Conservation (phyloP, 768 basidiomycete species). For the Coprinellus micaceus region DNA sequence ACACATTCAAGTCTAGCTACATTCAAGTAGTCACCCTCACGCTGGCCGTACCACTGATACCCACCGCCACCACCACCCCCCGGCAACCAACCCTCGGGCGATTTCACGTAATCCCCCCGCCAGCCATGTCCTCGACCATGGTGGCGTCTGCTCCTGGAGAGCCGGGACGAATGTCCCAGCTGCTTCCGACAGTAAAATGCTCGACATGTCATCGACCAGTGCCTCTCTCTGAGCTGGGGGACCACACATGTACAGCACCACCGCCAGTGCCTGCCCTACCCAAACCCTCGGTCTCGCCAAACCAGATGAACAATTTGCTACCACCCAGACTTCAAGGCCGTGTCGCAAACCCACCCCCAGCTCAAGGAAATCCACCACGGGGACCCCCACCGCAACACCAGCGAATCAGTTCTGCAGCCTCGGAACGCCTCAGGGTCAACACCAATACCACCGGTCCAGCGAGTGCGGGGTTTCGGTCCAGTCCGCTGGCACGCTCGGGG, state of each 20-base stretch:
- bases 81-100: neutral
- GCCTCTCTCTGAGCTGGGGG: conserved; percentile 67
- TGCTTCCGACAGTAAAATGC: conserved; percentile 82
- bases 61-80: neutral
- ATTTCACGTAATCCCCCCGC: neutral
- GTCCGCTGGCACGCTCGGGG: conserved; percentile 31
- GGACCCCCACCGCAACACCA: conserved; percentile 17
- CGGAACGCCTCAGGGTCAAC: conserved; percentile 31
- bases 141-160: conserved; percentile 25
- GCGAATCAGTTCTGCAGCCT: conserved; percentile 22
- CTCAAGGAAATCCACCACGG: conserved; percentile 11
- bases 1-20: neutral
- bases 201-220: conserved; percentile 72
- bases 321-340: conserved; percentile 49
- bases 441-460: conserved; percentile 19
- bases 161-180: conserved; percentile 57
- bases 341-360: conserved; percentile 25
- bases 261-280: conserved; percentile 43
- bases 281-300: conserved; percentile 36
- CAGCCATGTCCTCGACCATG: conserved; percentile 25
- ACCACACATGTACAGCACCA: conserved; percentile 65
- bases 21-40: neutral
- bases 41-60: conserved; percentile 8
- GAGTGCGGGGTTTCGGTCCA: conserved; percentile 27
- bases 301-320: conserved; percentile 41